Percentiles rank a stretch among this genome's conserved stretches.
phyloP scores from a whole-genome alignment of 345 rosid species.

The Microcos paniculata region DNA sequence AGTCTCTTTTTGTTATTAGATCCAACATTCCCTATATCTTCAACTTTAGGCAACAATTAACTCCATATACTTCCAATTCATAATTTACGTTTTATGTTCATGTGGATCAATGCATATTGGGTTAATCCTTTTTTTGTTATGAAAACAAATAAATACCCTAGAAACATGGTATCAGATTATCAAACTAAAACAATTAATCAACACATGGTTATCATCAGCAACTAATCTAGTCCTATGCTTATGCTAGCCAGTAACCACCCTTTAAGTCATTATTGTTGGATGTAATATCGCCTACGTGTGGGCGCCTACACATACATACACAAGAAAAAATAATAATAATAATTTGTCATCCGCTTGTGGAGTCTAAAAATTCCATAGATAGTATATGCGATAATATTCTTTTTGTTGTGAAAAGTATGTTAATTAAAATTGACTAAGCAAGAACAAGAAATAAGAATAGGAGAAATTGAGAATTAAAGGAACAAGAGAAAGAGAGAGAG shows the following conservation, averaged over 20 bases:
- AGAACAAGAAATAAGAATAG: no score
- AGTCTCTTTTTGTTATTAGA: not conserved
- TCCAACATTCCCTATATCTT: not conserved
- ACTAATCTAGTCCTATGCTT: not conserved
- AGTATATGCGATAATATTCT: no score
- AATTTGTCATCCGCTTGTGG: no score
- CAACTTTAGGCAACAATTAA: not conserved
- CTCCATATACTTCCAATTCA: not conserved
- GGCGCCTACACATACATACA: no score
- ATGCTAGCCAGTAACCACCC: not conserved
- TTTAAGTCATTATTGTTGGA: not conserved
- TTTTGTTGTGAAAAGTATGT: no score
- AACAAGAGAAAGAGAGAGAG: no score
- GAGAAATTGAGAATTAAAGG: no score
- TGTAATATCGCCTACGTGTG: no score
- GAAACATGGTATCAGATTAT: not conserved
- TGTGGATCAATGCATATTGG: not conserved
- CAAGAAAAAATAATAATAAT: no score
- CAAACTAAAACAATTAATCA: not conserved
- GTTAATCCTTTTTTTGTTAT: not conserved
- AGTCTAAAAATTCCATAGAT: no score
- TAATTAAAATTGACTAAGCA: no score
- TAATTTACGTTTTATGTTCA: not conserved
- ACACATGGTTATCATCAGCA: not conserved
- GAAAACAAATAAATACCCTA: not conserved